Evolutionary conservation across 306 rosid species (phyloP), one percentile per base, ranked within the genome.

Genomic region (Cicer bijugum): DNA sequence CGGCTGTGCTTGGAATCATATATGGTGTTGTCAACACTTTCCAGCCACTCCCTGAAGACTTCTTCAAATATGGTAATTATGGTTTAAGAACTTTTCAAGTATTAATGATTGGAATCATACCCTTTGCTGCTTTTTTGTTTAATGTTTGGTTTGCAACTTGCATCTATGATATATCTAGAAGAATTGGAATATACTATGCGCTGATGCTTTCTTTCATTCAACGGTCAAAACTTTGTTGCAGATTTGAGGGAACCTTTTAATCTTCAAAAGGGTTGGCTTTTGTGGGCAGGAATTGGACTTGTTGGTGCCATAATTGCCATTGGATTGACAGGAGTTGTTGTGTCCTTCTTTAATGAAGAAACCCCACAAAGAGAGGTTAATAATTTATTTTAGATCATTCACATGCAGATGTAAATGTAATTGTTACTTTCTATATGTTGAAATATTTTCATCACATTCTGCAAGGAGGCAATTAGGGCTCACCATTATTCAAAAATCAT

Each of bases 231-330:
- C 16, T 9, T 68, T 69, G 67, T 69, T 82, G 76, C 97, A 95
- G 99, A 91, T 86, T 84, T 48, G 84, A 86, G 83, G 85, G 88
- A 88, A 8, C 99, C 99, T 60, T 83, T 95, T 74, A 88, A 68
- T 86, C 90, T 88, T 59, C 88, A 78, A 80, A 90, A 86, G 71
- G 99, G 99, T 57, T 95, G 99, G 99, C 89, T 95, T 72, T 82
- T 95, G 84, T 95, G 97, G 97, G 99, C 96, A 14, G 99, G 89
- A 71, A 62, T 90, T 76, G 99, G 99, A 76, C 93, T 95, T 75
- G 88, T 44, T 37, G 96, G 88, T 80, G 97, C 97, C 61, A n/a
- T 95, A 16, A 47, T 77, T 69, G 85, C 93, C 67, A 86, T 90
- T 66, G 86, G 92, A 23, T 85, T 84, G 79, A 87, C 91, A 7